Evolutionary conservation across 2,329 filamentous ascomycete genomes (phyloP), one percentile per base, ranked within the genome.

Genomic region (Massarina eburnea): DNA sequence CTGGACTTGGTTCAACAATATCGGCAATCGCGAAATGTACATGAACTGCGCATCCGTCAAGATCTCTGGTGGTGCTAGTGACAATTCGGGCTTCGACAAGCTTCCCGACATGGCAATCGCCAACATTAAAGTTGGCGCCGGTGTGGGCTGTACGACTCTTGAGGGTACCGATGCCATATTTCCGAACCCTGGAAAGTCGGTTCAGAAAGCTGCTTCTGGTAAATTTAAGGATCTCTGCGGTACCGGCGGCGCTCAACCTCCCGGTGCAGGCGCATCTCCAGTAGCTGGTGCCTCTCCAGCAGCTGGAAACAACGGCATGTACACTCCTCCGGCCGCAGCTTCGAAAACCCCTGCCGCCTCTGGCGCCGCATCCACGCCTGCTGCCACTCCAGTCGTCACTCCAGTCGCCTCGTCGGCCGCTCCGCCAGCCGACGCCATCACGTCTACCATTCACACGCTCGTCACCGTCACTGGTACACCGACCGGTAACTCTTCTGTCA

Each of bases 1-100:
- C 0, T 96, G 91, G 90, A 89, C 88, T 2, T 96, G 88, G 92
- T 85, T 92, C 75, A 96, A 96, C 66, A 83, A 85, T 49, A 70
- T 95, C 4, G 91, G 92, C 4, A 92, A 95, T 73, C 83, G 91
- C 1, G 92, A 97, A 43, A 89, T 96, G 80, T 97, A 97, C 79
- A 95, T 95, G 90, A 94, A 96, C 78, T 97, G 94, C 59, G 89
- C 86, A 0, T 81, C 88, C 0, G 71, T 95, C 43, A 80, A 76
- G 0, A 76, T 96, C 19, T 81, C 81, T 2, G 75, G 72, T 2
- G 73, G 75, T 20, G 65, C 72, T 2, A 62, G 68, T 30, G 79
- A 82, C 29, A 62, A 81, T 42, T 65, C 74, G 2, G 80, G 78
- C 52, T 80, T 85, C 49, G 65, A 81, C 35, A 70, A 73, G 0